Percentiles rank a stretch among this genome's conserved stretches.
These are phyloP conservation scores for Starmerella stellata DNA, from an alignment of 805 yeast genomes.

Conservation along the genomic window DNA sequence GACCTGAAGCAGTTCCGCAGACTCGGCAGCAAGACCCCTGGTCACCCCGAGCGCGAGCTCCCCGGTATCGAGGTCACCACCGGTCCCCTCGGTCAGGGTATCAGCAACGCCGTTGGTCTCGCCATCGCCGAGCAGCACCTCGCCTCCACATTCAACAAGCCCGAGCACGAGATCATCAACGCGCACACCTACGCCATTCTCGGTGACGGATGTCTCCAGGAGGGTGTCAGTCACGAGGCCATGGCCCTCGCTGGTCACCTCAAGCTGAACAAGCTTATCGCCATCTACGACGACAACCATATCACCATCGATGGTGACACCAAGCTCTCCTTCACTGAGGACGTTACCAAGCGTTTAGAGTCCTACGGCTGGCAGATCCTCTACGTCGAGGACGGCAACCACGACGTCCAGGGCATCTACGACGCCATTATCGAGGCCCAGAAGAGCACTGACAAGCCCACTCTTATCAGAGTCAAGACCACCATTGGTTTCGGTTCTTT, in stretches of 20 bases:
- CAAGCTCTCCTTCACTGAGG: slow-evolving; percentile 79
- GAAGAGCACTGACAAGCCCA: slow-evolving; percentile 63
- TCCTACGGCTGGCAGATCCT: slow-evolving; percentile 88
- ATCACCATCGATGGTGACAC: slow-evolving; percentile 94
- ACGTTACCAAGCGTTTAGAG: slow-evolving; percentile 66
- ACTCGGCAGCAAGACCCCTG: slow-evolving; percentile 80
- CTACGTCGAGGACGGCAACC: slow-evolving; percentile 63
- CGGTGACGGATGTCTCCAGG: slow-evolving; percentile 98
- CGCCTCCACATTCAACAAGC: slow-evolving; percentile 88
- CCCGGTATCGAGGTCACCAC: slow-evolving; percentile 96
- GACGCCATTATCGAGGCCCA: slow-evolving; percentile 69
- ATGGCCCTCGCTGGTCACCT: slow-evolving; percentile 91
- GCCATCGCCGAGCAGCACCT: slow-evolving; percentile 87
- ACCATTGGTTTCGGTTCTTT: slow-evolving; percentile 89
- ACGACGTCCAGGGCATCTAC: slow-evolving; percentile 51
- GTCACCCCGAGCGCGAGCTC: slow-evolving; percentile 85
- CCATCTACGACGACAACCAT: slow-evolving; percentile 90
- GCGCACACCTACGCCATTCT: slow-evolving; percentile 60
- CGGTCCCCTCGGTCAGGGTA: slow-evolving; percentile 98
- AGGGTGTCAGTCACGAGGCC: slow-evolving; percentile 93
- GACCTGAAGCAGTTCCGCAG: slow-evolving; percentile 86
- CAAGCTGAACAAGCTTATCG: slow-evolving; percentile 79
- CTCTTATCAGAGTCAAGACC: slow-evolving; percentile 73
- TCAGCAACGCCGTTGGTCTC: slow-evolving; percentile 85
- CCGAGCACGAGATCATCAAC: slow-evolving; percentile 54